Base-by-base conservation (phyloP, 805 yeast species). In the Cyberlindnera suaveolens region DNA sequence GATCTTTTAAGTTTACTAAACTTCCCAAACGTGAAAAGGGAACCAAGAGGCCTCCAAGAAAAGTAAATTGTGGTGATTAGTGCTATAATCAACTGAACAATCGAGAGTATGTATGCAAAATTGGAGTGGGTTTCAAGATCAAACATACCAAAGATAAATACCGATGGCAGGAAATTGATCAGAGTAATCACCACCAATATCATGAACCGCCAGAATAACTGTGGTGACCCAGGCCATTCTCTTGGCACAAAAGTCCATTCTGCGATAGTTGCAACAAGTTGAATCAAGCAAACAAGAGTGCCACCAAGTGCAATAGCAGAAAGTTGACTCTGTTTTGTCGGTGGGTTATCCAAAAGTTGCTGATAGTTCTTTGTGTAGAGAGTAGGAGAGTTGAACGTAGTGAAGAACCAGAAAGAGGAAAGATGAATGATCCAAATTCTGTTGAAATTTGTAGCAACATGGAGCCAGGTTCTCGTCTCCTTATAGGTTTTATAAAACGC, bases 361-460 rank as follows among this genome's bases (percentile, higher is more conserved):
- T 65, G 63, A 55, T 82, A 84, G 42, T 76, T 64, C 35, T 67
- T 63, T 0, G 89, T 81, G 58, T 85, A 86, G 29, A 86, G 65
- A 0, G 86, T 74, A 1, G 86, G 81, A 1, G 90, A 70, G 59
- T 86, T 84, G 60, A 75, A 78, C 23, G 80, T 62, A 0, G 90
- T 82, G 57, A 81, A 86, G 50, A 77, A 81, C 96, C 96, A 86
- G 60, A 82, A 86, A 20, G 82, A 68, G 1, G 85, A 71, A 23
- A 80, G 66, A 58, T 86, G 96, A 39, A 85, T 76, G 41, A 83
- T 77, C 90, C 91, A 84, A 43, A 85, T 77, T 43, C 95, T 65
- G 61, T 82, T 84, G 62, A 86, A 86, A 60, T 86, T 85, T 20
- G 82, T 77, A 13, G 82, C 58, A 34, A 78, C 74, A 63, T 86